Evolutionary conservation across 768 basidiomycete genomes (phyloP).

Genomic region (Rhizopogon vesiculosus): DNA sequence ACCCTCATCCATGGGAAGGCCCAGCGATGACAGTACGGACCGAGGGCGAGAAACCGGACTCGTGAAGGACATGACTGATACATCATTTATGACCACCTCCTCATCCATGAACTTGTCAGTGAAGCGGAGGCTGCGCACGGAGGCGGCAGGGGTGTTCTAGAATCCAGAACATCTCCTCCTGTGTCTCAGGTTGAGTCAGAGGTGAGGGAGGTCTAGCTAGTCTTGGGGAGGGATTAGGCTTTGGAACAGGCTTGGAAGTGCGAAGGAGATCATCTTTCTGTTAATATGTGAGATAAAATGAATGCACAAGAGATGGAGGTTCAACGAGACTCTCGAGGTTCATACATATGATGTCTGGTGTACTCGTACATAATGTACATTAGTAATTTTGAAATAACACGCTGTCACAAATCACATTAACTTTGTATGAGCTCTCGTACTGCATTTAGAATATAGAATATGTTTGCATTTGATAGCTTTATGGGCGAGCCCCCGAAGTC

Average conservation of each 20-base stretch:
- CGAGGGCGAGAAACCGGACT: constrained; percentile 35
- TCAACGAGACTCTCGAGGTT: too few species aligned
- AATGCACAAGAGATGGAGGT: neutral
- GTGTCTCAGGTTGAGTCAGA: constrained; percentile 23
- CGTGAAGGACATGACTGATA: constrained; percentile 41
- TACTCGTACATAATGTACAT: too few species aligned
- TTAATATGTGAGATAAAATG: neutral
- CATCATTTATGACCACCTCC: constrained; percentile 50
- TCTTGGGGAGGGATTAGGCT: constrained; percentile 10
- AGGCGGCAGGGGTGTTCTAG: constrained; percentile 49
- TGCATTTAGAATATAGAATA: too few species aligned
- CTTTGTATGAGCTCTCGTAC: too few species aligned
- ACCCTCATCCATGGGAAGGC: neutral
- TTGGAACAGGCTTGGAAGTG: constrained; percentile 9
- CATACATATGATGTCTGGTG: too few species aligned
- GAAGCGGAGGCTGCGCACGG: constrained; percentile 57
- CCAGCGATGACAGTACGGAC: constrained; percentile 23
- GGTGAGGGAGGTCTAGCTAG: constrained; percentile 14
- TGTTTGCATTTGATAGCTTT: too few species aligned
- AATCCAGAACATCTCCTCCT: constrained; percentile 64
- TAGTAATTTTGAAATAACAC: too few species aligned
- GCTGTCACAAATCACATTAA: too few species aligned
- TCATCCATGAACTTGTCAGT: constrained; percentile 62
- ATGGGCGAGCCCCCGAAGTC: too few species aligned
- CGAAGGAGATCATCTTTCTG: constrained; percentile 26